Conservation (phyloP, 2,329 filamentous ascomycete species). For the Nothopassalora personata region DNA sequence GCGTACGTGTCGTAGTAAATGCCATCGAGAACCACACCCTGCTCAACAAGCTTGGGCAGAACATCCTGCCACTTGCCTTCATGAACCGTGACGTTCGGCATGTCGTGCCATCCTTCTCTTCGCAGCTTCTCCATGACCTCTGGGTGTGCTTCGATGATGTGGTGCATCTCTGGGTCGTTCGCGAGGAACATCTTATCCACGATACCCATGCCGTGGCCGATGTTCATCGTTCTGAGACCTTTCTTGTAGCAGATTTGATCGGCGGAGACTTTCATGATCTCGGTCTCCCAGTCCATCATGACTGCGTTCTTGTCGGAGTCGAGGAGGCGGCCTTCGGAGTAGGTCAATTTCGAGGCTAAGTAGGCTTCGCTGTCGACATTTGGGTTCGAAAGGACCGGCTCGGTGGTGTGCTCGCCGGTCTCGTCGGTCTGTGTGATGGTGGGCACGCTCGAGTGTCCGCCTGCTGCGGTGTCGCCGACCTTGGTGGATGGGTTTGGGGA, state of each 20-base stretch:
- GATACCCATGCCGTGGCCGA: constrained; percentile 50
- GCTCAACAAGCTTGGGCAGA: constrained; percentile 40
- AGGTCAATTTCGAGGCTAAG: constrained; percentile 44
- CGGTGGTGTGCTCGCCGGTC: constrained; percentile 20
- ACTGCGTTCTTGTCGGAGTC: constrained; percentile 48
- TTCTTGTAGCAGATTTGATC: constrained; percentile 37
- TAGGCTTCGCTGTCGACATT: constrained; percentile 45
- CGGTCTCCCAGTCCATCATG: constrained; percentile 50
- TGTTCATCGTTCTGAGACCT: constrained; percentile 44
- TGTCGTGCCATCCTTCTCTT: constrained; percentile 45
- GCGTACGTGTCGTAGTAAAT: constrained; percentile 98
- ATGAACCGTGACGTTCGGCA: constrained; percentile 45
- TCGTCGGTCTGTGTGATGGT: constrained; percentile 25
- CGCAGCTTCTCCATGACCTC: constrained; percentile 43
- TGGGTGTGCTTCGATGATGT: constrained; percentile 50
- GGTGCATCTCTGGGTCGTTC: constrained; percentile 41
- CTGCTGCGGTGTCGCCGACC: constrained; percentile 19
- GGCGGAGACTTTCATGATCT: constrained; percentile 45
- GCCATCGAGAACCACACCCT: constrained; percentile 42
- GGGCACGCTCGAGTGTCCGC: constrained; percentile 20
- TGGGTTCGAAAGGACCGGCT: constrained; percentile 28
- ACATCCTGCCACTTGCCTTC: constrained; percentile 48
- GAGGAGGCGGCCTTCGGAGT: constrained; percentile 44
- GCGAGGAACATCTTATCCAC: constrained; percentile 45
- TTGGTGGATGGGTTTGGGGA: constrained; percentile 31